Conservation (phyloP, 176 grass and related monocot genomes). For the Aegilops speltoides region DNA sequence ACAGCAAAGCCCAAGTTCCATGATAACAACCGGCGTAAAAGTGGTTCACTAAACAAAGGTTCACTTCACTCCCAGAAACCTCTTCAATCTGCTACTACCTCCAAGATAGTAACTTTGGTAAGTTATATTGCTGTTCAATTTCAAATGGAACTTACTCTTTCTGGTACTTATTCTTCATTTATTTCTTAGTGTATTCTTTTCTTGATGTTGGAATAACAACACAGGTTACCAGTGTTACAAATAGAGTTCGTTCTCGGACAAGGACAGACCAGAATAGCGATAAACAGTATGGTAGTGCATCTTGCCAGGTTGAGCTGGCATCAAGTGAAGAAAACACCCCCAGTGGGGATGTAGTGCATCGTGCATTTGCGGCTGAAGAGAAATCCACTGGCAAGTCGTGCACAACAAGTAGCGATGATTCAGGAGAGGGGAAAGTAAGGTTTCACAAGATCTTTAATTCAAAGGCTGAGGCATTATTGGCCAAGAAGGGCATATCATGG, state of each 20-base stretch:
- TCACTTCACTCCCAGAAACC: constrained; percentile 33
- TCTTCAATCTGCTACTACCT: constrained; percentile 55
- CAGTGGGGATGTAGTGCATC: constrained; percentile 15
- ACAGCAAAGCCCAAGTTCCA: constrained; percentile 19
- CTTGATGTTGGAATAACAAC: constrained; percentile 42
- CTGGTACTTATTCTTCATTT: constrained; percentile 31
- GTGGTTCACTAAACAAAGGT: constrained; percentile 9
- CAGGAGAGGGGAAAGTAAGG: constrained; percentile 46
- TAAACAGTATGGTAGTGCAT: constrained; percentile 18
- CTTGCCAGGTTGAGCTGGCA: constrained; percentile 34
- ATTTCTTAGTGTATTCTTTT: constrained; percentile 33
- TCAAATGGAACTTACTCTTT: not conserved
- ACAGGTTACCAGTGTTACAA: constrained; percentile 89
- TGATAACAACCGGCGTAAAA: constrained; percentile 9
- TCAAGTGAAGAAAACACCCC: constrained; percentile 45
- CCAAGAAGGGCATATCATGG: constrained; percentile 61
- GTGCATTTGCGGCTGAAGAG: constrained; percentile 13
- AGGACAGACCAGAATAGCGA: constrained; percentile 24
- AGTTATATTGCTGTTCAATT: constrained; percentile 22
- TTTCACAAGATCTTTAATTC: constrained; percentile 67
- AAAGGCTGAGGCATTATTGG: constrained; percentile 62
- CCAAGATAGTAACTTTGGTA: constrained; percentile 80
- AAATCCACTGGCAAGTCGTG: constrained; percentile 28
- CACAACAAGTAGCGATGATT: constrained; percentile 59
- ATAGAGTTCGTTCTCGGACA: constrained; percentile 60